These are phyloP conservation scores for Sporobolomyces roseus DNA, from an alignment of 768 basidiomycete genomes.

Conservation along the genomic window DNA sequence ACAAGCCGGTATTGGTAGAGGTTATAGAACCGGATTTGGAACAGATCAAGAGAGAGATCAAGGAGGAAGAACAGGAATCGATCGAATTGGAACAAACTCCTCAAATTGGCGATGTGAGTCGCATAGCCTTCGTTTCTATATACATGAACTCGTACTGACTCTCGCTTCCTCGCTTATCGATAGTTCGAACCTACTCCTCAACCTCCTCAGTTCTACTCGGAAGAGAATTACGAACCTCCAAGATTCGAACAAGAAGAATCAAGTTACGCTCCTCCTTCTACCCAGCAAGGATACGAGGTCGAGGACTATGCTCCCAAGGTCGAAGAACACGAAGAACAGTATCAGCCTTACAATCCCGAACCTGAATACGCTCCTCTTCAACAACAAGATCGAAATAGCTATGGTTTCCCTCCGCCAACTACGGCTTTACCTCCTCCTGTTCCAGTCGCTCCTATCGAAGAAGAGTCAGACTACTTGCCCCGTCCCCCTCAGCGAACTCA, in stretches of 20 bases:
- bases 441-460: too few relatives aligned
- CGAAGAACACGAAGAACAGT: not conserved
- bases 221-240: not conserved
- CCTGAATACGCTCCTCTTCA: too few relatives aligned
- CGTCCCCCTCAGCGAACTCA: too few relatives aligned
- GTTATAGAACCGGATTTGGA: not conserved
- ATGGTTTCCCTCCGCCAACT: too few relatives aligned
- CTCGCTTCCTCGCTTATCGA: not conserved
- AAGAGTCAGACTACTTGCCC: not conserved
- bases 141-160: not conserved
- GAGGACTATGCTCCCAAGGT: not conserved
- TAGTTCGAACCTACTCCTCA: slow-evolving; percentile 16
- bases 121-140: not conserved
- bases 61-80: slow-evolving; percentile 22
- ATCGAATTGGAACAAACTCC: not conserved
- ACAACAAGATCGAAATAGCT: too few relatives aligned
- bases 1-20: not conserved
- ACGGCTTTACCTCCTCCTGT: not conserved
- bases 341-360: not conserved
- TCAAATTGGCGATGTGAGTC: slow-evolving; percentile 1
- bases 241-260: too few relatives aligned
- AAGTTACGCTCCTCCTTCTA: too few relatives aligned
- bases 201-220: slow-evolving; percentile 5
- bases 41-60: slow-evolving; percentile 4
- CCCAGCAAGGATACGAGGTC: not conserved